Evolutionary conservation across 78 protist species (phyloP).

Genomic region (Speleostelium caveatum): DNA sequence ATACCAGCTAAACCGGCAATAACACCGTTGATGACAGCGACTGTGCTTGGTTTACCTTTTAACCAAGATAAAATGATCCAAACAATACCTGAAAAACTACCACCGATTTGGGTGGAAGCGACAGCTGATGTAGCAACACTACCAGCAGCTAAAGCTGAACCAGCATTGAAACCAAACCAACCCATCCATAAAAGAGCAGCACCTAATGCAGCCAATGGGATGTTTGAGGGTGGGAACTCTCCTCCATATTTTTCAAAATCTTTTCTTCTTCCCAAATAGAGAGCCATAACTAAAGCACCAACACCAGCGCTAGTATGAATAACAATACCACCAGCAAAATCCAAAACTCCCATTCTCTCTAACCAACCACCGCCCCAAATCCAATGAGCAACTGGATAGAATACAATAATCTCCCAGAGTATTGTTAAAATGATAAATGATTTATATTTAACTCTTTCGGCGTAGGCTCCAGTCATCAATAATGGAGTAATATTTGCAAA

Average conservation of each 20-base stretch:
- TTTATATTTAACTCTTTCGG: slow-evolving; percentile 85
- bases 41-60: slow-evolving; percentile 78
- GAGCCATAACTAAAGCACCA: slow-evolving; percentile 85
- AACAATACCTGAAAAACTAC: slow-evolving; percentile 68
- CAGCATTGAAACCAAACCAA: slow-evolving; percentile 96
- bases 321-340: slow-evolving; percentile 95
- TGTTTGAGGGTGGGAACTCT: slow-evolving; percentile 84
- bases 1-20: slow-evolving; percentile 88
- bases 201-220: slow-evolving; percentile 88
- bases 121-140: slow-evolving; percentile 78
- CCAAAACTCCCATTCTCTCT: slow-evolving; percentile 70
- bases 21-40: slow-evolving; percentile 75
- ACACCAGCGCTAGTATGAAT: slow-evolving; percentile 93
- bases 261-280: slow-evolving; percentile 76
- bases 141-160: slow-evolving; percentile 80
- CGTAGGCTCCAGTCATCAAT: slow-evolving; percentile 93
- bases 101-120: slow-evolving; percentile 85
- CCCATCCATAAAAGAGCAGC: slow-evolving; percentile 92
- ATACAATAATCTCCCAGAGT: slow-evolving; percentile 89
- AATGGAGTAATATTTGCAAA: slow-evolving; percentile 94
- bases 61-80: slow-evolving; percentile 78
- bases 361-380: slow-evolving; percentile 93
- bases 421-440: slow-evolving; percentile 76
- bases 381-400: slow-evolving; percentile 95
- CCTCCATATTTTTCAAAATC: slow-evolving; percentile 80